Evolutionary conservation across 2,329 filamentous ascomycete genomes (phyloP), one percentile per base, ranked within the genome.

Genomic region (Capronia coronata): DNA sequence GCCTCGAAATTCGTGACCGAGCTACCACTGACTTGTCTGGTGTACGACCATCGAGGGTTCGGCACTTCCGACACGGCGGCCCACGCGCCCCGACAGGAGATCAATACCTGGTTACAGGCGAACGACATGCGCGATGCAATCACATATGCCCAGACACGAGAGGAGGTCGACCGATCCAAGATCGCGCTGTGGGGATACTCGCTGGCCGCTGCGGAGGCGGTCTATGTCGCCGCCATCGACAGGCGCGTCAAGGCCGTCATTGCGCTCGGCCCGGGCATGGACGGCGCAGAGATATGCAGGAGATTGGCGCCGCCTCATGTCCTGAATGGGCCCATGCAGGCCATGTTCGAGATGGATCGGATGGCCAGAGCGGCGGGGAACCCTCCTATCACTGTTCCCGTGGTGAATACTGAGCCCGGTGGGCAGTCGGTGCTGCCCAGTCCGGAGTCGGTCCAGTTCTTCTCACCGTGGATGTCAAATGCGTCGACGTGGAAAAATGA

Each of bases 141-240:
- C 19, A 68, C 62, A 4, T 70, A 62, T 50, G 52, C 66, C 3
- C 38, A 46, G 37, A 51, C 25, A 2, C 51, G 59, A 16, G 45
- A 58, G 3, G 57, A 46, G 8, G 65, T 69, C 9, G 61, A 66
- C 37, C 52, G 62, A 2, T 43, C 50, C 8, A 51, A 56, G 8
- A 62, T 70, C 29, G 59, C 32, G 1, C 52, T 69, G 54, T 72
- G 67, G 67, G 68, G 69, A 2, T 58, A 63, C 35, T 70, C 66
- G 4, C 62, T 66, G 46, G 61, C 59, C 39, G 68, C 66, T 11
- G 68, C 66, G 10, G 61, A 70, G 59, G 64, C 65, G 2, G 48
- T 72, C 2, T 60, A 57, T 44, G 63, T 69, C 34, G 67, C 61
- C n/a, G 68, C 68, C n/a, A 57, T 63, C 2, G 69, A 73, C 49